Base-by-base conservation (phyloP, 768 basidiomycete genomes). In the Tricholomella constricta region DNA sequence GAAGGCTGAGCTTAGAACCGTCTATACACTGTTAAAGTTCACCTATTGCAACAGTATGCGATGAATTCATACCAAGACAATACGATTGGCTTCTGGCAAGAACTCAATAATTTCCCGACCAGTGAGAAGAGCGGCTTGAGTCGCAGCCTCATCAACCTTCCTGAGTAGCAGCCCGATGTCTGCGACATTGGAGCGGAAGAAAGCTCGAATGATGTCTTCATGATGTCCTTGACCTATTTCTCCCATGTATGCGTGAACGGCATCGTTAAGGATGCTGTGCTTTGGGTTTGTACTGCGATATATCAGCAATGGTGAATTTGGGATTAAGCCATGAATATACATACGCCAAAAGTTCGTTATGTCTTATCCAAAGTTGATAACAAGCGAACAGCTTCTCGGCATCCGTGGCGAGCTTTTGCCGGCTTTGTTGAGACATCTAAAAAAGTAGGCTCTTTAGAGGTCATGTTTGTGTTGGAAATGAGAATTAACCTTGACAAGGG, bases 381-480 rank as follows among this genome's bases (percentile, higher is more conserved):
- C 82, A 85, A 2, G 91, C 89, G 56, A 86, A 86, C 15, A 96
- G 75, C 62, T 91, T 92, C 69, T 97, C 95, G 1, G 91, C 92
- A 63, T 97, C 89, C 17, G 78, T 81, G 32, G 85, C 86, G 15
- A 98, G 73, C 23, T 78, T 76, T 61, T 94, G 85, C 17, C 93
- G 82, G 54, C 85, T 84, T 34, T 78, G 69, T 73, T 91, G 91
- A 7, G 94, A 88, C 68, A 96, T 86, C 92, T 95, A 61, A 19
- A 38, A 31, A 49, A 47, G 34, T 45, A 12, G 41, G 5, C 26
- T 31, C 12, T 38, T 35, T n/a, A 37, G 37, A 22, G 31, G 19
- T 17, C 35, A 31, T 25, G 22, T 14, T 22, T 19, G 45, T 27
- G 10, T 11, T 48, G 35, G 45, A 12, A 49, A 23, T 9, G 17